These are phyloP conservation scores for Hericium rajendrae DNA, from an alignment of 768 basidiomycete species.

Conservation along the genomic window DNA sequence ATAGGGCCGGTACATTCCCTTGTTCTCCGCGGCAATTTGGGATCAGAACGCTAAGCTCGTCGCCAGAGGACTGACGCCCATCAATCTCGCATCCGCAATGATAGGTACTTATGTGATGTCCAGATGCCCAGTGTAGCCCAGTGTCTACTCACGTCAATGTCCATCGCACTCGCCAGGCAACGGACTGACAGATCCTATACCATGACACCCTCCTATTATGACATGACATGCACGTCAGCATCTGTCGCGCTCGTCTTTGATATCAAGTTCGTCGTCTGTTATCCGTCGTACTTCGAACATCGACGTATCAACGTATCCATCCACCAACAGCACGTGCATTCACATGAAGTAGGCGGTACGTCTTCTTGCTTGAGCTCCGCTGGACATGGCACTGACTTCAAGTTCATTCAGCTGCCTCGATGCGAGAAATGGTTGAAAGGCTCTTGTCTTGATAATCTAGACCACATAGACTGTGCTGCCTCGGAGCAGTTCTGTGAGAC, in stretches of 20 bases:
- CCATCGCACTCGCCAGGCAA: constrained; percentile 25
- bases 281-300: background rate
- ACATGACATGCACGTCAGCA: constrained; percentile 44
- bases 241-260: constrained; percentile 23
- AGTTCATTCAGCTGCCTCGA: constrained; percentile 30
- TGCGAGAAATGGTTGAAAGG: constrained; percentile 31
- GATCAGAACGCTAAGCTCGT: constrained; percentile 36
- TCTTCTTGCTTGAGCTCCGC: background rate
- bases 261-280: constrained; percentile 27
- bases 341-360: background rate
- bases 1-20: constrained; percentile 41
- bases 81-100: constrained; percentile 41
- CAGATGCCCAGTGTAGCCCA: no score
- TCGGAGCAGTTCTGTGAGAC: constrained; percentile 30
- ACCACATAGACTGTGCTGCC: constrained; percentile 33
- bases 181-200: constrained; percentile 32
- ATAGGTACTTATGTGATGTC: constrained; percentile 27
- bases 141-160: background rate
- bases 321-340: constrained; percentile 9
- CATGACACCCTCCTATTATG: constrained; percentile 34
- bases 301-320: background rate
- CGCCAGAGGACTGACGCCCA: constrained; percentile 37
- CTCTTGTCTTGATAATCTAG: constrained; percentile 34
- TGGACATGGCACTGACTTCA: background rate
- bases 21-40: constrained; percentile 38